Evolutionary conservation across 768 basidiomycete species (phyloP), one percentile per base, ranked within the genome.

Genomic region (Coprinellus aureogranulatus): DNA sequence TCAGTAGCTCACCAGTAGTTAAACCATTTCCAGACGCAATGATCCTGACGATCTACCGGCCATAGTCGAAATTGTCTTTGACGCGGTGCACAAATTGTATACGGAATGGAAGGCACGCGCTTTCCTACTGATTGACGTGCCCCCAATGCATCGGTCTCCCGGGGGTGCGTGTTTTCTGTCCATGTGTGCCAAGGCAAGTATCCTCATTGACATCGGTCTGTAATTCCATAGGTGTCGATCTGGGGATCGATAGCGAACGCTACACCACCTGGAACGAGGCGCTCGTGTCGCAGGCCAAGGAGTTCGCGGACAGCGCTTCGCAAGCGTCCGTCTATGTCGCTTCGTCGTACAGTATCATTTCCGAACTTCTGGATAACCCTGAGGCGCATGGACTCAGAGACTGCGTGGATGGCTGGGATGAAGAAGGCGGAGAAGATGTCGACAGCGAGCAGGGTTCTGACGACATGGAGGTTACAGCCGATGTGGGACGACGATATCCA

Each of bases 401-500:
- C 14, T 26, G n/a, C 22, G 31, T 55, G 16, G 54, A 52, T 12
- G 50, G 22, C 4, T 11, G 27, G 50, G 18, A 26, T 4, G 42
- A 31, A 30, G 54, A 46, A 9, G 41, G 46, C 10, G 27, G n/a
- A 11, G 28, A 46, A n/a, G 27, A 40, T 20, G 40, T 9, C 10
- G 41, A 27, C 10, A 22, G 31, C 18, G 41, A 55, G 4, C 27
- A 55, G 10, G 54, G 34, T 18, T 16, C 14, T 8, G 42, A 46
- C 22, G 6, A 20, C 9, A 28, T 22, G 18, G 27, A 22, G 37
- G 9, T 16, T 23, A 46, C n/a, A 44, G n/a, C 22, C 54, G 9
- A 45, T 55, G 54, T 55, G 54, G 27, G 54, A 55, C n/a, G 54
- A 55, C 27, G 3, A 44, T 34, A 55, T 55, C 14, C 44, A 55